Evolutionary conservation across 2,329 filamentous ascomycete genomes (phyloP), one percentile per base, ranked within the genome.

Genomic region (Fusarium torulosum): DNA sequence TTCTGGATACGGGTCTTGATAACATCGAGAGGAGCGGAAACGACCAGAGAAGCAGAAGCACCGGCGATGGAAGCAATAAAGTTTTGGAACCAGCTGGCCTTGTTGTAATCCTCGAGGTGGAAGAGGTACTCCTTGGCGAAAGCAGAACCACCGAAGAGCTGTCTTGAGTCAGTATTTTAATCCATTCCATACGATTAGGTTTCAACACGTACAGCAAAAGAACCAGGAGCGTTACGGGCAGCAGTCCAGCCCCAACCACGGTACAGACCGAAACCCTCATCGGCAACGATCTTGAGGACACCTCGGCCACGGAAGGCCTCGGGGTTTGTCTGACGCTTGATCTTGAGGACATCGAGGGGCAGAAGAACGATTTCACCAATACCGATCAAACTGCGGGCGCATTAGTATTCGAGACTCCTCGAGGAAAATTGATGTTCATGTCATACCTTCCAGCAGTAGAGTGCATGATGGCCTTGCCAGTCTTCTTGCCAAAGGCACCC

Each of bases 1-100:
- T 98, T 98, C 83, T 98, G 95, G 75, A 98, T 97, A 76, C 95
- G 90, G 62, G 95, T 97, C 88, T 98, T 98, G 87, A 98, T 96
- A 73, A 98, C 95, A 77, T 98, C 95, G 61, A 98, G 87, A 27
- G 95, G 95, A 23, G 94, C 94, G n/a, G 94, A 97, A 49, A 99
- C 95, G 47, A 99, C 81, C 45, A 99, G 87, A n/a, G 94, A 97
- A 14, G 96, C 94, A 55, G 93, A 96, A 53, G 96, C 96, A 83
- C 96, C 96, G 64, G 91, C 93, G 73, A 99, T 94, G 9, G 96
- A 98, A 42, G 96, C 96, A 67, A 99, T 85, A 74, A 99, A 99
- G 87, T 99, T 99, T 84, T 99, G 94, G 77, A 88, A 86, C 96
- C 96, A 99, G 23, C 87, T 85, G 27, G 96, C 96, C 78, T 91